Percentiles rank a stretch among this genome's conserved stretches.
These are phyloP conservation scores for Candida suzukii DNA, from an alignment of 805 yeast species.

Conservation along the genomic window DNA sequence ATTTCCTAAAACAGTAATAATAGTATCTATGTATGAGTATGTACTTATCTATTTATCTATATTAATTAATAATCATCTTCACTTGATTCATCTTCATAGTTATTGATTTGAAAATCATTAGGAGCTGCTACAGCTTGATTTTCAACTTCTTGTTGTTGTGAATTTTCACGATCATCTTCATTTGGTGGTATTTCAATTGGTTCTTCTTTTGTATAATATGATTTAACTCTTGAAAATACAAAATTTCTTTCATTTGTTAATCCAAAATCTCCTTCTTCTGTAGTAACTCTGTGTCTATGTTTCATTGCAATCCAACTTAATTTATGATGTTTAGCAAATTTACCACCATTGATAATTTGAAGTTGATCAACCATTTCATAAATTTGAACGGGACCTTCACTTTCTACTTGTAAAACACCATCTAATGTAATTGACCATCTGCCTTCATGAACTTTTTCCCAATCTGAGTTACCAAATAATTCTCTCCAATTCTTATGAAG, in stretches of 20 bases:
- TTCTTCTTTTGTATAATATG: neutral
- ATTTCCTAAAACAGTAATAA: too few relatives aligned
- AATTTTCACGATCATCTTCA: neutral
- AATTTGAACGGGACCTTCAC: conserved; percentile 52
- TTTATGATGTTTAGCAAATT: conserved; percentile 53
- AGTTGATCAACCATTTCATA: conserved; percentile 60
- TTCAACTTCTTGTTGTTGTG: neutral
- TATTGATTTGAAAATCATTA: neutral
- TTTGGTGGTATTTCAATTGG: too few relatives aligned
- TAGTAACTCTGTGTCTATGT: conserved; percentile 47
- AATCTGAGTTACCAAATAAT: conserved; percentile 15
- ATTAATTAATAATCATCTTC: neutral
- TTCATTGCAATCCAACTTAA: conserved; percentile 65
- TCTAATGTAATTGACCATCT: conserved; percentile 51
- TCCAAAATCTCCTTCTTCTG: conserved; percentile 41
- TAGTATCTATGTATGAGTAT: too few relatives aligned
- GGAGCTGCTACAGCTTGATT: neutral
- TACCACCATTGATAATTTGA: conserved; percentile 52
- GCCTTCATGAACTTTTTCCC: conserved; percentile 39
- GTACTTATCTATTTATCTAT: neutral
- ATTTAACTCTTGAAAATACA: conserved; percentile 59
- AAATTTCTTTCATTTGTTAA: conserved; percentile 73
- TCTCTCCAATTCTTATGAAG: conserved; percentile 29
- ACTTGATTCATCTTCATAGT: neutral
- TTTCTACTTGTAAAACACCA: conserved; percentile 41